phyloP scores from a whole-genome alignment of 306 rosid genomes.

The Hippophae rhamnoides region DNA sequence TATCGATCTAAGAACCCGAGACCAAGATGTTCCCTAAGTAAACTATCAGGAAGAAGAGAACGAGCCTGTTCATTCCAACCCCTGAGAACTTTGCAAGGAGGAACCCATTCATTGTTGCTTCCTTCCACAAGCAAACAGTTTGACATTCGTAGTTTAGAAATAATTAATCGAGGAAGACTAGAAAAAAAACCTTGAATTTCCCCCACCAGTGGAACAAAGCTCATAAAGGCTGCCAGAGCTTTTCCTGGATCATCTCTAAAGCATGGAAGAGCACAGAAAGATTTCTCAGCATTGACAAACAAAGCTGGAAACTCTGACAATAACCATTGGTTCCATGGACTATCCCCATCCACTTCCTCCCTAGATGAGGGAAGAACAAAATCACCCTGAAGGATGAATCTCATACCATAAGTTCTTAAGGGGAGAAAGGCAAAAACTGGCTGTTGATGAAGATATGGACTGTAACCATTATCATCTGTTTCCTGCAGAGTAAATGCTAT shows the following conservation, averaged over 20 bases:
- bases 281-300: slow-evolving; percentile 63
- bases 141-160: slow-evolving; percentile 57
- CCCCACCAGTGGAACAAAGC: slow-evolving; percentile 82
- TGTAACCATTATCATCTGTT: slow-evolving; percentile 38
- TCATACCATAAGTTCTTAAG: slow-evolving; percentile 78
- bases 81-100: slow-evolving; percentile 81
- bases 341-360: slow-evolving; percentile 96
- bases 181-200: slow-evolving; percentile 95
- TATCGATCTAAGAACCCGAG: slow-evolving; percentile 68
- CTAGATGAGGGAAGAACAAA: slow-evolving; percentile 96
- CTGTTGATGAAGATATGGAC: slow-evolving; percentile 58
- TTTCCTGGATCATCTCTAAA: slow-evolving; percentile 65
- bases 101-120: slow-evolving; percentile 51
- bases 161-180: slow-evolving; percentile 69
- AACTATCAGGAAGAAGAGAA: slow-evolving; percentile 48
- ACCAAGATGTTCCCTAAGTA: slow-evolving; percentile 67
- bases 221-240: slow-evolving; percentile 82
- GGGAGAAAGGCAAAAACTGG: slow-evolving; percentile 98
- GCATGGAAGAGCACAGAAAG: slow-evolving; percentile 73
- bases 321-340: slow-evolving; percentile 96
- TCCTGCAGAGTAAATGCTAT: slow-evolving; percentile 77
- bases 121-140: slow-evolving; percentile 82
- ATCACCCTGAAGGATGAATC: slow-evolving; percentile 91
- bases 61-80: slow-evolving; percentile 81
- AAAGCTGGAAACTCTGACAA: slow-evolving; percentile 80